Evolutionary conservation across 1,139 yeast species (phyloP).

Genomic region (Blastobotrys raffinosifermentans): DNA sequence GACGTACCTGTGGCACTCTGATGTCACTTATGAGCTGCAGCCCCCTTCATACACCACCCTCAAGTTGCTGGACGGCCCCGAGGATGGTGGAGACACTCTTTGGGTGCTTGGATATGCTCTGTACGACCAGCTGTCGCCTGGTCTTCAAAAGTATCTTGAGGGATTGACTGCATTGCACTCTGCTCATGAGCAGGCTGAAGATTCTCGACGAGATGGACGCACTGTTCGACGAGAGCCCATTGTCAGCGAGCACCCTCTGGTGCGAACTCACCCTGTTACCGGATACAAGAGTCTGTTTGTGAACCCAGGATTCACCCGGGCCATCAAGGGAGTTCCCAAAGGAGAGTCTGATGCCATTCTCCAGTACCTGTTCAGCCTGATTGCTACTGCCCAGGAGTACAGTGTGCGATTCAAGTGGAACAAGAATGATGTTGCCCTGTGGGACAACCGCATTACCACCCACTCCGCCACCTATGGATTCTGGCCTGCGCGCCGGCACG

Average conservation of each 20-base stretch:
- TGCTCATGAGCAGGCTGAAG: slow-evolving; percentile 62
- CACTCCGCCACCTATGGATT: slow-evolving; percentile 50
- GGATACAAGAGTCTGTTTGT: slow-evolving; percentile 55
- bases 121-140: slow-evolving; percentile 63
- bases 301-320: slow-evolving; percentile 56
- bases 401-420: slow-evolving; percentile 56
- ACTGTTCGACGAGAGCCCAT: slow-evolving; percentile 60
- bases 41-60: slow-evolving; percentile 66
- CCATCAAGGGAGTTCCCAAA: slow-evolving; percentile 57
- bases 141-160: slow-evolving; percentile 48
- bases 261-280: slow-evolving; percentile 64
- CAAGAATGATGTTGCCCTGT: slow-evolving; percentile 56
- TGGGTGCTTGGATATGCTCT: slow-evolving; percentile 61
- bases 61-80: slow-evolving; percentile 55
- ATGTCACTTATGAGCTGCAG: slow-evolving; percentile 63
- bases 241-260: slow-evolving; percentile 56
- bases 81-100: slow-evolving; percentile 68
- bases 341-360: slow-evolving; percentile 57
- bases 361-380: slow-evolving; percentile 46
- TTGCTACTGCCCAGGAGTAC: slow-evolving; percentile 48
- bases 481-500: slow-evolving; percentile 50
- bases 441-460: slow-evolving; percentile 65
- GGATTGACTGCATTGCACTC: slow-evolving; percentile 60
- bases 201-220: slow-evolving; percentile 49
- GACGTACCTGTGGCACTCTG: slow-evolving; percentile 52